Base-by-base conservation (phyloP, 495 filamentous ascomycete genomes). In the Apiosordaria backusii region DNA sequence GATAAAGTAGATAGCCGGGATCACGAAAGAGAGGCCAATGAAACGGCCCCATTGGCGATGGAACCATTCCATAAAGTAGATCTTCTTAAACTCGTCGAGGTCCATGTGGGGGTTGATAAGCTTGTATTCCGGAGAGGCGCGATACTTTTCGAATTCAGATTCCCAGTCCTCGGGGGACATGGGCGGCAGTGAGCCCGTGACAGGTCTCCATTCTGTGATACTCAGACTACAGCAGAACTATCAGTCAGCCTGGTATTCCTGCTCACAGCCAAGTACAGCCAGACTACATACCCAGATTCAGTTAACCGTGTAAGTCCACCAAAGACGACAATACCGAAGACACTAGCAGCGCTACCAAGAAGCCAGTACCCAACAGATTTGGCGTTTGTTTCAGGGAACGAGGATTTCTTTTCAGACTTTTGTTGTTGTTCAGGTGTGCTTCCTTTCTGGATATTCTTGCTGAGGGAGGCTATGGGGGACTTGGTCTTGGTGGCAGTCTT, bases 1-100 rank as follows among this genome's bases (percentile, higher is more conserved):
- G 68, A 97, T 84, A 72, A 98, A 97, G 83, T 96, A 97, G 19
- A 90, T 70, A 22, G 93, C 89, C 1, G 95, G 95, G 18, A 97
- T 72, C 22, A 96, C 87, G 73, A 97, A 97, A 19, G 92, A 90
- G 50, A 98, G 72, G 25, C 96, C 95, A 50, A 99, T 89, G 62
- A 96, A 82, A 57, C 95, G 87, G n/a, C 96, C 95, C 92, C 95
- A 97, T 54, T 97, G 85, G 19, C 95, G 87, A 78, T 99, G 95
- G 4, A 89, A 87, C 96, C 96, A 99, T 84, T 99, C 95, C 96
- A 99, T 98, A 77, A 89, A 98, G 83, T 98, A 98, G 67, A 99
- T 99, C 76, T 92, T 90, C 77, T 98, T 97, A 80, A 97, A 99
- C 73, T 97, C 96, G 35, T 86, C 84, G 35, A 98, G 80, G 29